A percentile compares a stretch with the other conserved stretches of the same genome.
Evolutionary conservation across 768 basidiomycete species (phyloP).

Genomic region (Tricholoma furcatifolium): DNA sequence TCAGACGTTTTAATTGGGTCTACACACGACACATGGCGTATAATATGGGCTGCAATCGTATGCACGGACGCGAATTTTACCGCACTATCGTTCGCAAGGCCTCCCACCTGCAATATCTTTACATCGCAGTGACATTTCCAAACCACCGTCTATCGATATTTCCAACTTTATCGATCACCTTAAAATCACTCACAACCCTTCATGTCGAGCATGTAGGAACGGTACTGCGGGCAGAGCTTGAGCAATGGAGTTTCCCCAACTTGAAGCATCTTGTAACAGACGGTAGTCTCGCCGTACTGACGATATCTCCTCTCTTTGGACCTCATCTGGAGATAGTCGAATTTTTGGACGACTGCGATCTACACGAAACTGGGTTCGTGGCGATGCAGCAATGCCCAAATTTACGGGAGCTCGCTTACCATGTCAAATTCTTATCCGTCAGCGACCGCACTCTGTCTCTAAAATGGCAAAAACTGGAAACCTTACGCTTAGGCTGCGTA

Average conservation of each 20-base stretch:
- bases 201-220: slow-evolving; percentile 7
- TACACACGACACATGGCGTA: not conserved
- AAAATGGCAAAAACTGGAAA: slow-evolving; percentile 1
- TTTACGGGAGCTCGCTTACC: slow-evolving; percentile 9
- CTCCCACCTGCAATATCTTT: slow-evolving; percentile 11
- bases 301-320: slow-evolving; percentile 9
- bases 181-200: slow-evolving; percentile 8
- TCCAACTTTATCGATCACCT: not conserved
- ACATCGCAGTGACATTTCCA: slow-evolving; percentile 11
- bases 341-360: slow-evolving; percentile 7
- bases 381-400: slow-evolving; percentile 6
- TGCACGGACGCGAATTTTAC: slow-evolving; percentile 10
- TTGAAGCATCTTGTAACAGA: slow-evolving; percentile 14
- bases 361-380: not conserved
- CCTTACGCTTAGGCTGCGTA: slow-evolving; percentile 1
- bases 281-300: slow-evolving; percentile 3
- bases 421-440: slow-evolving; percentile 1
- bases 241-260: slow-evolving; percentile 14
- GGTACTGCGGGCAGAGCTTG: slow-evolving; percentile 7
- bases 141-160: not conserved
- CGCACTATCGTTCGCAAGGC: slow-evolving; percentile 1
- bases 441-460: not conserved
- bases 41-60: not conserved
- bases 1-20: slow-evolving; percentile 14
- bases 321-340: slow-evolving; percentile 11